Conservation (phyloP, 129 eudicot species). For the Tagetes patula region DNA sequence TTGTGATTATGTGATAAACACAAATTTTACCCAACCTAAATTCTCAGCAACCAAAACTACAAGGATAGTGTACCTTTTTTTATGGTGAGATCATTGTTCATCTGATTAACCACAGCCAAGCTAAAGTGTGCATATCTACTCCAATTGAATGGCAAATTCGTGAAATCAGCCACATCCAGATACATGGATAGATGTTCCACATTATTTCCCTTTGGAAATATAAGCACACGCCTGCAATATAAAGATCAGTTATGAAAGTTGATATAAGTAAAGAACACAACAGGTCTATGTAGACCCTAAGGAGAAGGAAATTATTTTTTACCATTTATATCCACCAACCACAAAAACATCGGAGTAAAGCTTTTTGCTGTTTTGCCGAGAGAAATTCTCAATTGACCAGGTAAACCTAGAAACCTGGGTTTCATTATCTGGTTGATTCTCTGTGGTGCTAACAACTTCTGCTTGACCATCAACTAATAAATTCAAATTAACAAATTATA, state of each 20-base stretch:
- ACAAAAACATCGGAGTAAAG: slow-evolving; percentile 72
- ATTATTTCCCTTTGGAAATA: slow-evolving; percentile 94
- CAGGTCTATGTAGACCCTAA: slow-evolving; percentile 4
- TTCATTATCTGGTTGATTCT: slow-evolving; percentile 73
- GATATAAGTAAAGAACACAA: background rate
- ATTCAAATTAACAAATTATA: slow-evolving; percentile 18
- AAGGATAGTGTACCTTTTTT: slow-evolving; percentile 60
- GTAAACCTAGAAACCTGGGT: slow-evolving; percentile 74
- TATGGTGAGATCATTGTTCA: slow-evolving; percentile 52
- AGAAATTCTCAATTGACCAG: slow-evolving; percentile 75
- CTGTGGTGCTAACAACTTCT: slow-evolving; percentile 59
- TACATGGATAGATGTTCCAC: slow-evolving; percentile 88
- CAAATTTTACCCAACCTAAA: slow-evolving; percentile 6
- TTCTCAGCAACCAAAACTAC: slow-evolving; percentile 8
- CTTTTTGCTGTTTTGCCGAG: slow-evolving; percentile 65
- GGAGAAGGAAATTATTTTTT: slow-evolving; percentile 15
- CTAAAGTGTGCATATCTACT: slow-evolving; percentile 88
- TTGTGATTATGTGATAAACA: background rate
- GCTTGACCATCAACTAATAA: slow-evolving; percentile 46
- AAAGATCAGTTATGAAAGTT: slow-evolving; percentile 22
- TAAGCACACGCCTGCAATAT: slow-evolving; percentile 75
- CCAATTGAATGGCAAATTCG: slow-evolving; percentile 87
- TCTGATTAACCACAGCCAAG: slow-evolving; percentile 83
- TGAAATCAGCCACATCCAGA: slow-evolving; percentile 84
- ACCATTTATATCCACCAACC: slow-evolving; percentile 90